Evolutionary conservation across 345 rosid species (phyloP).

Genomic region (Stellera chamaejasme): DNA sequence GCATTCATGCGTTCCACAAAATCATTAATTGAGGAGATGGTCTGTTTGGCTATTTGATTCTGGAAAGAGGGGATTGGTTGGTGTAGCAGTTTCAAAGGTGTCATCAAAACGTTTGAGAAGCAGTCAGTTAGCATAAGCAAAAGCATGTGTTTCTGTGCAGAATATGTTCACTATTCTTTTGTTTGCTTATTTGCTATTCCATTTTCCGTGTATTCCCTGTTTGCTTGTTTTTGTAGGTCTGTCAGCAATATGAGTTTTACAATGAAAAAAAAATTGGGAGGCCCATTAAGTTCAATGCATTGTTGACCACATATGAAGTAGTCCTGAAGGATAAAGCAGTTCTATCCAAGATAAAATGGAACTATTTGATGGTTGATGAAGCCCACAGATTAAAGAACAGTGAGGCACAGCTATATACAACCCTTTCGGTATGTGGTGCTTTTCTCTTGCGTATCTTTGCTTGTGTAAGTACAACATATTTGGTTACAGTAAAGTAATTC

Average conservation of each 20-base stretch:
- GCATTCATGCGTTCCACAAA: background rate
- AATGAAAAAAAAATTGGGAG: constrained; percentile 80
- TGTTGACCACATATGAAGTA: constrained; percentile 96
- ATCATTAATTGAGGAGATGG: background rate
- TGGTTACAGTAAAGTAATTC: too few species aligned
- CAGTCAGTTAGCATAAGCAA: background rate
- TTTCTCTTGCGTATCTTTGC: too few species aligned
- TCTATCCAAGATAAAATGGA: constrained; percentile 95
- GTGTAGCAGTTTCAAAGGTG: too few species aligned
- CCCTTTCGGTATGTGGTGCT: constrained; percentile 57
- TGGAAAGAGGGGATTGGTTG: background rate
- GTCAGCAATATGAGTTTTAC: constrained; percentile 91
- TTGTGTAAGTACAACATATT: too few species aligned
- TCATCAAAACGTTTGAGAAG: too few species aligned
- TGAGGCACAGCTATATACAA: constrained; percentile 94
- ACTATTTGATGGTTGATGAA: constrained; percentile 98
- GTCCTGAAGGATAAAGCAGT: constrained; percentile 91
- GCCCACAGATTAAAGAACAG: constrained; percentile 98
- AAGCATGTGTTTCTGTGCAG: background rate
- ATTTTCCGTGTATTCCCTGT: background rate
- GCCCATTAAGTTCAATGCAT: constrained; percentile 78
- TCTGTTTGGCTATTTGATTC: background rate
- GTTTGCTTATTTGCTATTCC: background rate
- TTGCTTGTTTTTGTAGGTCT: constrained; percentile 50
- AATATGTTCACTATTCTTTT: background rate